Base-by-base conservation (phyloP, 495 filamentous ascomycete species). In the Chaetomium cochliodes region DNA sequence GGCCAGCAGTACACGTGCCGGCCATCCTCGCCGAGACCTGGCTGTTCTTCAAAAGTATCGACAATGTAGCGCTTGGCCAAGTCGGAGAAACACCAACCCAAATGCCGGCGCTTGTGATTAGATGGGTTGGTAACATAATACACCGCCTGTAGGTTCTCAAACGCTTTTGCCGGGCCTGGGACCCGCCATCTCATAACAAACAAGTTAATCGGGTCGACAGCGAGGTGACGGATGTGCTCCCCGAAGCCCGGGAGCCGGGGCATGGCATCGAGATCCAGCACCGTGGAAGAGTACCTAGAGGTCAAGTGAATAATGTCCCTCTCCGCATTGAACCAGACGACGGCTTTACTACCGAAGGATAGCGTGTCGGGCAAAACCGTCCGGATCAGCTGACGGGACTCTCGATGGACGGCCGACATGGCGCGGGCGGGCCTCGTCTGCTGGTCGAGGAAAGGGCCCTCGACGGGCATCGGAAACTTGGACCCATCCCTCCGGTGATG, bases 1-100 rank as follows among this genome's bases (percentile, higher is more conserved):
- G 73, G 75, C 77, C 78, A 81, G 59, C 73, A 76, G 46, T 68
- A 80, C 20, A 73, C 3, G 22, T 46, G 58, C 18, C 65, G 56
- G 12, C 65, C 16, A 51, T 69, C 56, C 9, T 68, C 60, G 26
- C 60, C 59, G 0, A 63, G 12, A 3, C 64, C 65, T 5, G 44
- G 16, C 5, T 63, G 12, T 28, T 72, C 63, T 60, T 77, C 73
- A 7, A 49, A 55, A 0, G 30, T 63, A 8, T 64, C 44, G 12
- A 63, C 5, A 33, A 50, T 58, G 25, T 70, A 78, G 23, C 46
- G 60, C 12, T 67, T 67, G 20, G 39, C 51, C 12, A 55, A 53
- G 26, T 72, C 61, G 5, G 67, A 66, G 6, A 60, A 55, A 33
- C 74, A 74, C 79, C 79, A 80, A 0, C 61, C 53, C 16, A 78